Base-by-base conservation (phyloP, 495 filamentous ascomycete genomes). In the Parathielavia hyrcaniae region DNA sequence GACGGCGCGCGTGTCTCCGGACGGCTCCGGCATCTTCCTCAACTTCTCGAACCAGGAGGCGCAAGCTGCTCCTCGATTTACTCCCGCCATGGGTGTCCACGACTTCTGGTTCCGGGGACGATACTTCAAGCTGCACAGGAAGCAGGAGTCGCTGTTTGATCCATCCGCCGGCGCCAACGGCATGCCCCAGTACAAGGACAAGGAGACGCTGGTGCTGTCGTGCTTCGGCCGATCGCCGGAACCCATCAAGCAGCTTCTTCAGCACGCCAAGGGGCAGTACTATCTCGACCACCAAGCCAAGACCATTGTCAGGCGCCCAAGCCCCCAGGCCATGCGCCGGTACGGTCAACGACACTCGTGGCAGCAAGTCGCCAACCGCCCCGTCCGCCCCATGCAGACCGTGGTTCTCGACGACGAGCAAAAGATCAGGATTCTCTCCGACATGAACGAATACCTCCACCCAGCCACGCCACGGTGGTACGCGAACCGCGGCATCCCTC, bases 371-470 rank as follows among this genome's bases (percentile, higher is more conserved):
- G 85, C 86, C 55, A 79, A 81, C 38, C 71, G 88, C n/a, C 82
- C 87, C 0, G 84, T 86, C 0, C 75, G 91, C 23, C 86, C 91
- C 3, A 83, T 97, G 74, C 79, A 81, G 4, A 96, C 91, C 0
- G 91, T 96, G 0, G 84, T 93, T 2, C 74, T 97, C 16, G 91
- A 95, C 58, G 76, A 80, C 23, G 67, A 75, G 35, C 82, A 89
- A 69, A 97, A 96, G 73, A 68, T 82, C 11, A 77, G 75, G 26
- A 79, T 96, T 19, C 70, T 95, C 34, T 70, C 77, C 16, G 92
- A 97, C 69, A 88, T 96, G 68, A 90, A 90, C 69, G 90, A 96
- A 63, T 97, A 92, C 63, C 73, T 96, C 8, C 84, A 90, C 56
- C 85, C 87, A 0, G 74, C 77, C 2, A 91, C 86, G 2, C 75